Base-by-base conservation (phyloP, 805 yeast genomes). In the Kregervanrija delftensis region DNA sequence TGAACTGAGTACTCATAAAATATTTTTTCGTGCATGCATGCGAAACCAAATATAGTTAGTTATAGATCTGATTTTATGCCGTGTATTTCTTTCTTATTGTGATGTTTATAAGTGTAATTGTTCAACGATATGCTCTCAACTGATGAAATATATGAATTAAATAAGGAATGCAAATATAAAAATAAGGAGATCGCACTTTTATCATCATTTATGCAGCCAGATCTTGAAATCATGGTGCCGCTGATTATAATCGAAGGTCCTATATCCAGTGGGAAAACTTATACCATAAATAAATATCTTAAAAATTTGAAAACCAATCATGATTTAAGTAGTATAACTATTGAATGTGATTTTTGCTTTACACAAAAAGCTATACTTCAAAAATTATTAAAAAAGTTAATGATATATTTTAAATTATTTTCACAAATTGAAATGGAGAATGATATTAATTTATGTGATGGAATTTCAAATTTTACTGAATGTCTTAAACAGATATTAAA, bases 251-350 rank as follows among this genome's bases (percentile, higher is more conserved):
- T 76, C 3, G 77, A 74, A 52, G 81, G 82, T 0, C 66, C 69
- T 45, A 62, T 67, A 42, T 67, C 79, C 1, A 61, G 72, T 13
- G 82, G 82, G 0, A 76, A 76, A 51, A 59, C 78, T 2, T 60
- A 58, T 43, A 63, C 69, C 1, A 58, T 75, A 5, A 49, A 47
- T 1, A 45, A 52, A 13, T 72, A 62, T 46, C 53, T 74, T 12
- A 40, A 61, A 6, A 45, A 51, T 8, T 41, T 68, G 11, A 33
- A 44, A 9, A 12, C 32, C 2, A 33, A 28, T 4, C 40, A 42
- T 12, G 54, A 53, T 2, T 53, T 68, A 5, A 53, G 55, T 5
- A 53, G 55, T 15, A 56, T 70, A 2, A 48, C 64, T 6, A 52
- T 76, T 11, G 59, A 66, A 11, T 74, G 80, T 53, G 77, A 74